Evolutionary conservation across 73 alveolate genomes (phyloP), one percentile per base, ranked within the genome.

Genomic region (Strombidium stylifer): DNA sequence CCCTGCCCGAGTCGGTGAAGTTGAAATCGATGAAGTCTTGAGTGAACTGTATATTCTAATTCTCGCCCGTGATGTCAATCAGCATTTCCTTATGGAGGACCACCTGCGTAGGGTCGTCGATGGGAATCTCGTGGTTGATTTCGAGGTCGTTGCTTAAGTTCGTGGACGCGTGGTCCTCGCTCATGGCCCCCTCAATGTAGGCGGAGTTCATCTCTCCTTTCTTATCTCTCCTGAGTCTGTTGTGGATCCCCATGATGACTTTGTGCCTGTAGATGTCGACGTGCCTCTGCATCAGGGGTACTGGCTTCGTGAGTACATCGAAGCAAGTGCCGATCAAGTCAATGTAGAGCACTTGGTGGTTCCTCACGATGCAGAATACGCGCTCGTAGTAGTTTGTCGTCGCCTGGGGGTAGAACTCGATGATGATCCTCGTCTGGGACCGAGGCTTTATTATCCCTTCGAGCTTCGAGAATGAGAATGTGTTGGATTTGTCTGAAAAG

Each of bases 291-390:
- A 81, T 83, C 35, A 96, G 86, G 55, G 97, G 98, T 18, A 93
- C 73, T 23, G 98, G 98, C 68, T 93, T 91, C 19, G 75, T 90
- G 49, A 91, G 69, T 14, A 92, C 76, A 61, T 96, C 99, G 73
- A 85, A 96, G 73, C 98, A 96, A 41, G 98, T 84, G 0, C 99
- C 99, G 52, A 93, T 75, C 59, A 96, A 69, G 75, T 96, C 99
- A 35, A 94, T 90, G 70, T 73, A 94, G 18, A 93, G 85, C 44
- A 95, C 78, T 39, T 76, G 39, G 74, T 93, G 98, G 67, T 94
- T 93, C 80, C 87, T 90, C 25, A 91, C 91, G 11, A 92, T 44
- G 46, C 96, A 77, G 78, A 81, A 89, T 23, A 93, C 95, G 66
- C 99, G 88, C 73, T 89, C 97, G 68, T 96, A 96, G 64, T 93